phyloP scores from a whole-genome alignment of 768 basidiomycete genomes.

The Infundibulicybe gibba region DNA sequence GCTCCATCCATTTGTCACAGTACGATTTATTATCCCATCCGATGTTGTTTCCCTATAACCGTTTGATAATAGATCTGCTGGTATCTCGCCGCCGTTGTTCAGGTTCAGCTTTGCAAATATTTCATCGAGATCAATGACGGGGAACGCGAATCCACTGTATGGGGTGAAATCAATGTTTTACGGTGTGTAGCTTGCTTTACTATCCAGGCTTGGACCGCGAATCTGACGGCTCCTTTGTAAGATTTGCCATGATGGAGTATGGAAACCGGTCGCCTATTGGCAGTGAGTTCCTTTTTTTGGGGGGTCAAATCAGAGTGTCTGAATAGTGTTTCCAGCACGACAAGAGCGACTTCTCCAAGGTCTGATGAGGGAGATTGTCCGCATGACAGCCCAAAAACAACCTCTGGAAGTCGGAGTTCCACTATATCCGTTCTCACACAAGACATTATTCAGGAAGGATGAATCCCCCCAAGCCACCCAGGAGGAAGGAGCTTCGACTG shows the following conservation, averaged over 20 bases:
- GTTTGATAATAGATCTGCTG: slow-evolving; percentile 66
- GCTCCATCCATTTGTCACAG: slow-evolving; percentile 80
- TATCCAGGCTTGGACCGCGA: not conserved
- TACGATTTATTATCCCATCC: slow-evolving; percentile 28
- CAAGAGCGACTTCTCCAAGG: slow-evolving; percentile 82
- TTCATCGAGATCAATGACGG: slow-evolving; percentile 80
- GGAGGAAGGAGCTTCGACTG: slow-evolving; percentile 24
- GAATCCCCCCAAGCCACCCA: slow-evolving; percentile 24
- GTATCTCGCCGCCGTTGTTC: slow-evolving; percentile 87
- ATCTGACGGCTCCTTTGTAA: slow-evolving; percentile 20
- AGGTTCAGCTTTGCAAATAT: slow-evolving; percentile 83
- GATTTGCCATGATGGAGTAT: slow-evolving; percentile 82
- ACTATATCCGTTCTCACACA: slow-evolving; percentile 77
- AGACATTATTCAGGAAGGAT: slow-evolving; percentile 54
- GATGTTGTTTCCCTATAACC: slow-evolving; percentile 4
- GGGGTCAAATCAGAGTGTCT: slow-evolving; percentile 2
- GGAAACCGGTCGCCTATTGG: slow-evolving; percentile 80
- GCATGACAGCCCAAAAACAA: slow-evolving; percentile 76
- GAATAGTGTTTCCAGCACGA: slow-evolving; percentile 46
- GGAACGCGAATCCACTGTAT: slow-evolving; percentile 70
- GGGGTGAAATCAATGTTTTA: slow-evolving; percentile 85
- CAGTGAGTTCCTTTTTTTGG: slow-evolving; percentile 44
- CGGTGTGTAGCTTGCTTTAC: slow-evolving; percentile 39
- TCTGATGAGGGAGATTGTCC: slow-evolving; percentile 81
- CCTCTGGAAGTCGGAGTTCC: slow-evolving; percentile 80